Base-by-base conservation (phyloP, 83 land plant species). In the Picea engelmannii region DNA sequence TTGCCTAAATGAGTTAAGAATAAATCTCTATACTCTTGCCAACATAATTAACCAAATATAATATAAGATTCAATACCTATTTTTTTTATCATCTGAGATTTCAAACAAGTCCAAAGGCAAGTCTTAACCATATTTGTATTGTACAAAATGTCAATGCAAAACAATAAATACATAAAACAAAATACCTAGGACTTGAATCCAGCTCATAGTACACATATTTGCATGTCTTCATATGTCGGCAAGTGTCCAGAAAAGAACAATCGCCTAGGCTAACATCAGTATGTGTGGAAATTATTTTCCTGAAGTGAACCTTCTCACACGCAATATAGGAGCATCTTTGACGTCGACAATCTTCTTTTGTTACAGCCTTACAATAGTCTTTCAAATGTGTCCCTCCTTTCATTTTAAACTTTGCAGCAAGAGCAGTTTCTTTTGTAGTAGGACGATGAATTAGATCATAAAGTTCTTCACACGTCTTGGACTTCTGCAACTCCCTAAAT, bases 221-320 rank as follows among this genome's bases (percentile, higher is more conserved):
- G 92, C 99, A 98, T 17, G 98, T 98, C 96, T 98, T 98, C 93
- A 94, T 98, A 81, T 96, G 99, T 62, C 98, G 92, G 74, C 99
- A 97, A 8, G 98, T 97, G 81, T 97, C 99, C 27, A 97, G 89
- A 83, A 95, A 97, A 35, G 99, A 97, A 82, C 99, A 97, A 78
- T 97, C 98, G 4, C 99, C 99, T 66, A 97, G 86, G 85, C 88
- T 97, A 42, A 88, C 82, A 85, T 97, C 99, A 62, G 99, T 97
- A 81, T 97, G 99, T 1, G 86, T 87, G 84, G 99, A 96, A 91
- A 97, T 96, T 59, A 97, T 97, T 25, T 97, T 91, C 59, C 95
- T 89, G 79, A 97, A 97, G 88, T 97, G 99, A 80, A 95, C 99
- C 99, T 97, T 97, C 77, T 92, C 95, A 81, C 99, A 97, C 20